Evolutionary conservation across 1,139 yeast genomes (phyloP).

Genomic region (Debaryomyces sp.): DNA sequence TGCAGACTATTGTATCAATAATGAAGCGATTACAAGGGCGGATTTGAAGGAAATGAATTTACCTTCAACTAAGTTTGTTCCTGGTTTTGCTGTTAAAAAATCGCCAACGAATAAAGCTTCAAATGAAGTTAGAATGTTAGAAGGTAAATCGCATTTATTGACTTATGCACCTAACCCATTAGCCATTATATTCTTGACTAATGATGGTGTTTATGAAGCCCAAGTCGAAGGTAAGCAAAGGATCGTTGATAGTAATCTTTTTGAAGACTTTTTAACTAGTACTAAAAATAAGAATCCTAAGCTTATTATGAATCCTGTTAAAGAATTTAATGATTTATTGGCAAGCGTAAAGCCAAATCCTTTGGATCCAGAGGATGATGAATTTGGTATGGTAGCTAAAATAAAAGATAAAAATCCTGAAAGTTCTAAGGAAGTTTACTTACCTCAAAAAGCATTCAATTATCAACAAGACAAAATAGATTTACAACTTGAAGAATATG

Average conservation of each 20-base stretch:
- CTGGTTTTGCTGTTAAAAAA: conserved; percentile 27
- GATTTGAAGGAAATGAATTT: conserved; percentile 28
- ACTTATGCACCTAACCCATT: conserved; percentile 24
- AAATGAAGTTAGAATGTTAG: conserved; percentile 30
- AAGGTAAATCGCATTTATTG: conserved; percentile 25
- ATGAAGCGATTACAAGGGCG: conserved; percentile 23
- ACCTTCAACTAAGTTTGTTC: conserved; percentile 23
- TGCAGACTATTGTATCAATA: conserved; percentile 28
- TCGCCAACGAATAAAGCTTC: conserved; percentile 28
- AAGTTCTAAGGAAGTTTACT: conserved; percentile 16
- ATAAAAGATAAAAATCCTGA: conserved; percentile 17
- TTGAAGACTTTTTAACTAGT: conserved; percentile 23
- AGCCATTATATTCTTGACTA: conserved; percentile 26
- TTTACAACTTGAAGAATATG: conserved; percentile 16
- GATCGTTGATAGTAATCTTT: conserved; percentile 28
- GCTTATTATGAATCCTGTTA: conserved; percentile 23
- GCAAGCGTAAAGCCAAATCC: conserved; percentile 18
- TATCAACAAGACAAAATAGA: conserved; percentile 18
- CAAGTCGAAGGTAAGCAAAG: conserved; percentile 24
- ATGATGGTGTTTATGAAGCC: conserved; percentile 33
- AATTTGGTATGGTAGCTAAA: conserved; percentile 24
- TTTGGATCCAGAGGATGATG: conserved; percentile 22
- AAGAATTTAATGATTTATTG: conserved; percentile 20
- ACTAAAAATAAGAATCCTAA: conserved; percentile 19
- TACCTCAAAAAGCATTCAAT: conserved; percentile 19